Base-by-base conservation (phyloP, 2,329 filamentous ascomycete genomes). In the Torrubiellomyces zombiae region DNA sequence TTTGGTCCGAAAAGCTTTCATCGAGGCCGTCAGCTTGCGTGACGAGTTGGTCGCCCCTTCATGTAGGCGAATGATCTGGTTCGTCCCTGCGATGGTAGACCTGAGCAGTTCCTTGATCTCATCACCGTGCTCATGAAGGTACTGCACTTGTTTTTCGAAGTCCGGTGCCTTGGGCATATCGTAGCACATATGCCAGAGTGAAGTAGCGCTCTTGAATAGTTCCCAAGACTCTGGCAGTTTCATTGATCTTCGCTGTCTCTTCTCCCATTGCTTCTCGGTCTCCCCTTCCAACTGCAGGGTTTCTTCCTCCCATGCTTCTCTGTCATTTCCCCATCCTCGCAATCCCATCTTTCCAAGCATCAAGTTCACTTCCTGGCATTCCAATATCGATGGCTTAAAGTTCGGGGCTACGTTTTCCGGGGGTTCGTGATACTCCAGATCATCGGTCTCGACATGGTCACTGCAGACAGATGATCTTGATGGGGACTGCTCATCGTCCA, bases 321-420 rank as follows among this genome's bases (percentile, higher is more conserved):
- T 9, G 9, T 15, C 7, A 4, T 20, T 20, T 20, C 14, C 29
- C 29, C 29, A 32, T 21, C 9, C 21, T 14, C 13, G 10, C 9
- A 23, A 18, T n/a, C 19, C 21, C 23, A 32, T 29, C 13, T 10
- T 16, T 10, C 5, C 7, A 3, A 32, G 24, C 14, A 32, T 14
- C 7, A 9, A 2, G 12, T 27, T 28, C 4, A 25, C 9, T 11
- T 24, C 21, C 9, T n/a, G 8, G 18, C 29, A 29, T 11, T 8
- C 9, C n/a, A n/a, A n/a, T n/a, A n/a, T n/a, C n/a, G n/a, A n/a
- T n/a, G n/a, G n/a, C n/a, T n/a, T n/a, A n/a, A n/a, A n/a, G n/a
- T n/a, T n/a, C n/a, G n/a, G n/a, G n/a, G n/a, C n/a, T n/a, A n/a
- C n/a, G n/a, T n/a, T n/a, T n/a, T n/a, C n/a, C n/a, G n/a, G n/a